phyloP scores from a whole-genome alignment of 495 filamentous ascomycete species.

The Saxophila tyrrhenica region DNA sequence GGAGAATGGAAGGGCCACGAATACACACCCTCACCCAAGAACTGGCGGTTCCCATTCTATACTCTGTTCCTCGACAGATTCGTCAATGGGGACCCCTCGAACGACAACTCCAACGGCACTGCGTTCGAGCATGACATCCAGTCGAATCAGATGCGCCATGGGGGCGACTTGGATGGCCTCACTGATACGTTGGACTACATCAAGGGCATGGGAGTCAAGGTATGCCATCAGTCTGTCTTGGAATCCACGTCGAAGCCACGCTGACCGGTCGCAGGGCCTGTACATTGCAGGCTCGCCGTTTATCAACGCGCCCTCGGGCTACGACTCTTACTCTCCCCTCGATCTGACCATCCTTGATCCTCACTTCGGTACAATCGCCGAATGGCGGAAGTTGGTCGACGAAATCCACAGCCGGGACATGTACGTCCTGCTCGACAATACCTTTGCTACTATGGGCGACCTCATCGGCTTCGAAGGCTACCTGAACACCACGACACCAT shows the following conservation, averaged over 20 bases:
- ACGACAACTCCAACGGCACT: conserved; percentile 58
- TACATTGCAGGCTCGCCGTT: conserved; percentile 57
- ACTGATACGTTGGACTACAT: conserved; percentile 59
- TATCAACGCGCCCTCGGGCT: conserved; percentile 61
- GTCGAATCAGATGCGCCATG: conserved; percentile 59
- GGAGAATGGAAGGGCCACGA: conserved; percentile 48
- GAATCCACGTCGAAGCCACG: neutral
- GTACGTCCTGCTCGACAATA: conserved; percentile 62
- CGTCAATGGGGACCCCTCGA: conserved; percentile 57
- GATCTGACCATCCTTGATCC: conserved; percentile 58
- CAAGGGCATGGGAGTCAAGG: conserved; percentile 64
- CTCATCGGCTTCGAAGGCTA: conserved; percentile 58
- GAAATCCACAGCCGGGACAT: conserved; percentile 56
- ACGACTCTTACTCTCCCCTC: conserved; percentile 51
- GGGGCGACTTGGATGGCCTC: conserved; percentile 54
- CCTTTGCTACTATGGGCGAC: conserved; percentile 57
- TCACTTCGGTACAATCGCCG: conserved; percentile 51
- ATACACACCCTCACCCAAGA: conserved; percentile 46
- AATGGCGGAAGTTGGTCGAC: conserved; percentile 50
- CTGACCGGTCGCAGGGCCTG: conserved; percentile 36
- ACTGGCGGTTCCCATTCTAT: conserved; percentile 63
- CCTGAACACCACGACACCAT: conserved; percentile 55
- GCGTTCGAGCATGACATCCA: conserved; percentile 55
- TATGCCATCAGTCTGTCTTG: conserved; percentile 16
- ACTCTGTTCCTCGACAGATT: conserved; percentile 57